Evolutionary conservation across 805 yeast genomes (phyloP), one percentile per base, ranked within the genome.

Genomic region (Candida dajiaensis): DNA sequence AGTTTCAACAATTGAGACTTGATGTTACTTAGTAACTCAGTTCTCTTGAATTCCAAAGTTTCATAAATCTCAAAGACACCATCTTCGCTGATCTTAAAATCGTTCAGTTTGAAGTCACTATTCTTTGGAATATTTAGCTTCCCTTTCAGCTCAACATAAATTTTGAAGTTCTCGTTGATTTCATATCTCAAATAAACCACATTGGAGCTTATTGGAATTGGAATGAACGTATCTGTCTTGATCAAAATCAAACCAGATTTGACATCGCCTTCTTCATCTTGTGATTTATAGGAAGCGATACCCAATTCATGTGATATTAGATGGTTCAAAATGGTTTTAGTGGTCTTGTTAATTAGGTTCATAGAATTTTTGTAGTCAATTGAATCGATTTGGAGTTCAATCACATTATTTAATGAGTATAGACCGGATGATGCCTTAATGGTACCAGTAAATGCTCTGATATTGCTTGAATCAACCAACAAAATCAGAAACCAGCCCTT

Each of bases 401-500:
- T 36, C 12, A 29, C 33, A 35, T 42, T 42, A 39, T 26, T 44
- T 3, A 56, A 50, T 9, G 38, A 38, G 62, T 64, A 59, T 25
- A 45, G 40, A 20, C 57, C 52, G 22, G 57, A 59, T 20, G 50
- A 46, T 7, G 40, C 33, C 29, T 44, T 54, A 15, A 63, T 55
- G n/a, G 67, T 65, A n/a, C 66, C 67, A 21, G 70, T 66, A 43
- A 55, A 66, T 48, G 68, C 61, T 25, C 54, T 55, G 11, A 66
- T 59, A 11, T 56, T 47, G 29, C 36, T 54, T 5, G 58, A 50
- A 16, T 61, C 61, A 18, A 64, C 52, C 0, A 65, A 56, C 1
- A 69, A 61, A 3, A 69, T 58, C 21, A 72, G 54, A 45, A 62
- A 67, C 75, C 75, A 72, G 36, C 64, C 63, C 1, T 53, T 42